Percentiles rank a stretch among this genome's conserved stretches.
These are phyloP conservation scores for Trypanosoma grayi DNA, from an alignment of 208 protist genomes.

Conservation along the genomic window DNA sequence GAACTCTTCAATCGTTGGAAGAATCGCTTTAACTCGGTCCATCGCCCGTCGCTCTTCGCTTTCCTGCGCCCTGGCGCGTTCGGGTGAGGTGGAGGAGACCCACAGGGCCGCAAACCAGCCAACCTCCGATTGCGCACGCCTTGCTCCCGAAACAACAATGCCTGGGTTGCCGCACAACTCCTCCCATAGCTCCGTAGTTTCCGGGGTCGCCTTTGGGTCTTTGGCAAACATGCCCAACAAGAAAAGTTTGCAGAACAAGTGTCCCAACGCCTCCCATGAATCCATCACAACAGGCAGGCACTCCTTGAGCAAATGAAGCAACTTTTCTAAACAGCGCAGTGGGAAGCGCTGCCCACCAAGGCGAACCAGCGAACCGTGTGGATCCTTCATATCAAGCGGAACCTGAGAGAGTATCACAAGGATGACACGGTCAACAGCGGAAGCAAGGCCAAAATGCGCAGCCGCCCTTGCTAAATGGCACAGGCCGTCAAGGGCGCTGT, in stretches of 20 bases:
- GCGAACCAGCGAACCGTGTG: slow-evolving; percentile 2
- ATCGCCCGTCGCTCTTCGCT: slow-evolving; percentile 24
- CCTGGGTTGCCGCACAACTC: slow-evolving; percentile 37
- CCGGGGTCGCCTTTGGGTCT: neutral
- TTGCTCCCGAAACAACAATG: slow-evolving; percentile 17
- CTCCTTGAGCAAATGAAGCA: slow-evolving; percentile 16
- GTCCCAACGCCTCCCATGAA: slow-evolving; percentile 21
- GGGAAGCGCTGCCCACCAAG: slow-evolving; percentile 6
- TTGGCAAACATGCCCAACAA: slow-evolving; percentile 22
- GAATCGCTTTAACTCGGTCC: slow-evolving; percentile 26
- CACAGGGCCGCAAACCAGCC: slow-evolving; percentile 64
- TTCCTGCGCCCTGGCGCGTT: slow-evolving; percentile 17
- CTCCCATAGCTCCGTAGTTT: neutral
- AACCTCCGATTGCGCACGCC: slow-evolving; percentile 14
- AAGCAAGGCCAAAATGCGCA: neutral
- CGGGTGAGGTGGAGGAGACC: slow-evolving; percentile 9
- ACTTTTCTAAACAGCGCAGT: slow-evolving; percentile 9
- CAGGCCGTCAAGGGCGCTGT: slow-evolving; percentile 18
- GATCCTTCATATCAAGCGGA: slow-evolving; percentile 13
- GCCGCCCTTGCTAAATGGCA: slow-evolving; percentile 13
- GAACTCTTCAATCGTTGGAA: slow-evolving; percentile 40
- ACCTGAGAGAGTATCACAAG: slow-evolving; percentile 18
- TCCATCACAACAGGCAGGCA: slow-evolving; percentile 13
- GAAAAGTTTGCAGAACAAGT: slow-evolving; percentile 22
- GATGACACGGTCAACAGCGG: slow-evolving; percentile 27